Percentiles rank a stretch among this genome's conserved stretches.
These are phyloP conservation scores for Leishmania tarentolae DNA, from an alignment of 208 protist species.

Conservation along the genomic window DNA sequence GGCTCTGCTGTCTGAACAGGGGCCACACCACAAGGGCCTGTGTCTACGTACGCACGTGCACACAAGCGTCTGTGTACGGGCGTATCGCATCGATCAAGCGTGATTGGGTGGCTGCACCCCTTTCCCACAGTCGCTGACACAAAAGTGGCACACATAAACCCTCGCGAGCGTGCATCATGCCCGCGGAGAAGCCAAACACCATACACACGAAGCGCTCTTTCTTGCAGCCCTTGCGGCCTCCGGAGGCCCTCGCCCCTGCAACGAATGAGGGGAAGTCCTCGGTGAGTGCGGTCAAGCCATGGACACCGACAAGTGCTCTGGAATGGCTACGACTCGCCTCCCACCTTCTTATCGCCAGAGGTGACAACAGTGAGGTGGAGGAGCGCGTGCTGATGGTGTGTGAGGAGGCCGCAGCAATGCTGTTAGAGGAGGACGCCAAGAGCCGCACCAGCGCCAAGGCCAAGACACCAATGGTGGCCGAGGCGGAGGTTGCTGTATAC, in stretches of 20 bases:
- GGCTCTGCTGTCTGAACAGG: background rate
- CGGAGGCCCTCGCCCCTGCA: background rate
- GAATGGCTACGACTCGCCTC: slow-evolving; percentile 51
- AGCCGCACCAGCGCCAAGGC: background rate
- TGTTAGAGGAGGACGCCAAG: slow-evolving; percentile 56
- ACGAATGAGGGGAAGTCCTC: slow-evolving; percentile 8
- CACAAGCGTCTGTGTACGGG: background rate
- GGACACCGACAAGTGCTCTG: slow-evolving; percentile 23
- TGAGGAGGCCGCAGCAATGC: slow-evolving; percentile 45
- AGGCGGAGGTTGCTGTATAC: slow-evolving; percentile 11
- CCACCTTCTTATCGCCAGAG: slow-evolving; percentile 36
- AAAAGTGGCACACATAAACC: background rate
- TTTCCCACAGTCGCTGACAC: background rate
- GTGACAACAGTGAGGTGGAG: slow-evolving; percentile 14
- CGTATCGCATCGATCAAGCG: background rate
- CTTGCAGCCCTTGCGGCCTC: slow-evolving; percentile 15
- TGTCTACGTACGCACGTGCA: background rate
- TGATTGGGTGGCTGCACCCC: background rate
- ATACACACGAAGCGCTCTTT: slow-evolving; percentile 29
- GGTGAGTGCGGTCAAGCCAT: slow-evolving; percentile 1
- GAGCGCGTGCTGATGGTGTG: slow-evolving; percentile 47
- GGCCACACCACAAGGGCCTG: background rate
- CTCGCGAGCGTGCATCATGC: background rate
- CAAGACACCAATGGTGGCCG: slow-evolving; percentile 14
- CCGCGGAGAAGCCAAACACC: background rate